Percentiles rank a stretch among this genome's conserved stretches.
Conservation (phyloP, 441 rosid genomes). For the Corymbia citriodora region DNA sequence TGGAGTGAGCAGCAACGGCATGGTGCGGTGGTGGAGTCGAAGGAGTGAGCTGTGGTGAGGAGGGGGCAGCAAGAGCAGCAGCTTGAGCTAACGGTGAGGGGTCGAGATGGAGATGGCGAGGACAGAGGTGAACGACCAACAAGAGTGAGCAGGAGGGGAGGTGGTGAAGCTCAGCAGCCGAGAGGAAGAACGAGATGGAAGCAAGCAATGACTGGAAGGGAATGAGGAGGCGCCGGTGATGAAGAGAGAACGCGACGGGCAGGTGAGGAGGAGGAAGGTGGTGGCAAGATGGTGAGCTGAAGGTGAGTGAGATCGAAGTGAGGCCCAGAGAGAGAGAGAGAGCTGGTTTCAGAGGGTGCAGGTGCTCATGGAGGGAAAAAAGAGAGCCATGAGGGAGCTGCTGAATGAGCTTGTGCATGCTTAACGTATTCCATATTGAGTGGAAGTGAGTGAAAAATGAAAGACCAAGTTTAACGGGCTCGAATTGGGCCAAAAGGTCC, state of each 20-base stretch:
- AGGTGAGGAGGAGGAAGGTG: background rate
- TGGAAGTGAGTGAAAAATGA: no score
- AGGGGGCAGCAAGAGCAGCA: background rate
- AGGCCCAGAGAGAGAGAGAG: background rate
- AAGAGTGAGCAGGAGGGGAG: background rate
- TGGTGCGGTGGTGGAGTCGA: background rate
- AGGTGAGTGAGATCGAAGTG: background rate
- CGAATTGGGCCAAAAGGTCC: background rate
- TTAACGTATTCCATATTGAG: accelerated
- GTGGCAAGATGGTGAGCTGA: background rate
- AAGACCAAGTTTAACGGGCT: background rate
- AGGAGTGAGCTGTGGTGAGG: background rate
- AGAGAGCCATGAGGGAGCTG: background rate
- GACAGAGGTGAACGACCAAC: background rate
- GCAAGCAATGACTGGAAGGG: background rate
- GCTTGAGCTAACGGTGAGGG: background rate
- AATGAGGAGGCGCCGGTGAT: background rate
- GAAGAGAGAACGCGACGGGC: background rate
- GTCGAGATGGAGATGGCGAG: background rate
- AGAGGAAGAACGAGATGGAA: background rate
- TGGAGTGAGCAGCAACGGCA: background rate
- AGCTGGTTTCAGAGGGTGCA: background rate
- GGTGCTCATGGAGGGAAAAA: background rate
- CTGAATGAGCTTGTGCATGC: no score
- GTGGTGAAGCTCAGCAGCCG: background rate